A percentile compares a stretch with the other conserved stretches of the same genome.
Conservation (phyloP, 192 early-diverging fungal species). For the Linderina pennispora region DNA sequence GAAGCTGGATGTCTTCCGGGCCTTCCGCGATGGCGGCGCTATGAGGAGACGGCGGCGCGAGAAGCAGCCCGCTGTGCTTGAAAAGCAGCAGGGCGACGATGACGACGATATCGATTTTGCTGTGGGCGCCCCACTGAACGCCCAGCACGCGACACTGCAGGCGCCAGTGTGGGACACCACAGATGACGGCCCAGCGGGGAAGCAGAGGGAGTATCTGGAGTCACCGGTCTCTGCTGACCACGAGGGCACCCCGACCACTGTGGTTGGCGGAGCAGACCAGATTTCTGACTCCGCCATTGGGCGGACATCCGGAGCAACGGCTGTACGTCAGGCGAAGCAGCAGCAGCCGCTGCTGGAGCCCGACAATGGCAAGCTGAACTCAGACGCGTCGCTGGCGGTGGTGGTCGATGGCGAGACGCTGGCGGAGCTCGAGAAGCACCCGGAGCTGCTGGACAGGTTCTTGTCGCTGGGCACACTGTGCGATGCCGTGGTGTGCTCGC, state of each 20-base stretch:
- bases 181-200: conserved; percentile 12
- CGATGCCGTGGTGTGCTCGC: conserved; percentile 83
- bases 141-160: no score
- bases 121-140: no score
- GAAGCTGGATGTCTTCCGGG: conserved; percentile 9
- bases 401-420: conserved; percentile 92
- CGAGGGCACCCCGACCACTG: background rate
- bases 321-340: conserved; percentile 36
- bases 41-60: no score
- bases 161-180: conserved; percentile 11
- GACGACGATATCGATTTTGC: background rate
- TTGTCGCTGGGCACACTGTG: conserved; percentile 68
- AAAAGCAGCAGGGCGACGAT: background rate
- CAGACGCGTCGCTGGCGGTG: conserved; percentile 51
- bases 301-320: conserved; percentile 17
- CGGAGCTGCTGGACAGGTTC: conserved; percentile 54
- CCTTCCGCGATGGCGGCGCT: background rate
- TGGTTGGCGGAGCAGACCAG: background rate
- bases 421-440: conserved; percentile 42
- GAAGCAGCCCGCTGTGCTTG: background rate
- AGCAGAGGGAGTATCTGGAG: background rate
- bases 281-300: background rate
- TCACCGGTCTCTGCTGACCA: no score
- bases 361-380: background rate
- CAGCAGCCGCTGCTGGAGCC: conserved; percentile 24